Conservation (phyloP, 2,329 filamentous ascomycete species). For the Aspergillus hortae region DNA sequence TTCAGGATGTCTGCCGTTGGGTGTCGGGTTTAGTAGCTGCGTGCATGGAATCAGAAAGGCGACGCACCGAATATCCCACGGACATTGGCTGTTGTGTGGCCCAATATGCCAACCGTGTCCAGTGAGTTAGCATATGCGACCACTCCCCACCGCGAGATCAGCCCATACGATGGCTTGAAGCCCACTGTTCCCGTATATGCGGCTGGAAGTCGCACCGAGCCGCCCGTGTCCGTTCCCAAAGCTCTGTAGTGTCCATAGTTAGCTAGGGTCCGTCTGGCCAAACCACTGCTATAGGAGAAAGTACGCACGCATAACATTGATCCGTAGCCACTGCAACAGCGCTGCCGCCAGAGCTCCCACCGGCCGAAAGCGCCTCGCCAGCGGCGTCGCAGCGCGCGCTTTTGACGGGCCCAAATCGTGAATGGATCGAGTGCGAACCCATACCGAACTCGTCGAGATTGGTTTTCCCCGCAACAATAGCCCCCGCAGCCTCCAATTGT, state of each 20-base stretch:
- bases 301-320: conserved; percentile 55
- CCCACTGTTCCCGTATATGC: conserved; percentile 80
- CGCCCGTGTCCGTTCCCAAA: conserved; percentile 89
- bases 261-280: background rate
- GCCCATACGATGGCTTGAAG: conserved; percentile 88
- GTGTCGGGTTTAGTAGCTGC: conserved; percentile 12
- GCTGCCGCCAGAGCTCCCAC: conserved; percentile 91
- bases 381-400: conserved; percentile 44
- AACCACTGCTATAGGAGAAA: background rate
- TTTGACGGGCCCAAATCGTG: conserved; percentile 62
- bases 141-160: conserved; percentile 80
- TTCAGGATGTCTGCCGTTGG: conserved; percentile 48
- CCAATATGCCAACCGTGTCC: conserved; percentile 81
- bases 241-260: conserved; percentile 47
- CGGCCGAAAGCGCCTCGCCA: conserved; percentile 59
- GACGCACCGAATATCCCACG: conserved; percentile 48
- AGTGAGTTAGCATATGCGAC: conserved; percentile 90
- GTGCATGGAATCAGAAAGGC: background rate
- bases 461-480: conserved; percentile 69
- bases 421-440: conserved; percentile 76
- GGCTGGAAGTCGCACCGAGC: conserved; percentile 80
- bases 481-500: conserved; percentile 62
- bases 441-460: conserved; percentile 97
- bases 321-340: conserved; percentile 73
- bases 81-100: conserved; percentile 52